Evolutionary conservation across 176 grass and related monocot genomes (phyloP).

Genomic region (Musa itinerans): DNA sequence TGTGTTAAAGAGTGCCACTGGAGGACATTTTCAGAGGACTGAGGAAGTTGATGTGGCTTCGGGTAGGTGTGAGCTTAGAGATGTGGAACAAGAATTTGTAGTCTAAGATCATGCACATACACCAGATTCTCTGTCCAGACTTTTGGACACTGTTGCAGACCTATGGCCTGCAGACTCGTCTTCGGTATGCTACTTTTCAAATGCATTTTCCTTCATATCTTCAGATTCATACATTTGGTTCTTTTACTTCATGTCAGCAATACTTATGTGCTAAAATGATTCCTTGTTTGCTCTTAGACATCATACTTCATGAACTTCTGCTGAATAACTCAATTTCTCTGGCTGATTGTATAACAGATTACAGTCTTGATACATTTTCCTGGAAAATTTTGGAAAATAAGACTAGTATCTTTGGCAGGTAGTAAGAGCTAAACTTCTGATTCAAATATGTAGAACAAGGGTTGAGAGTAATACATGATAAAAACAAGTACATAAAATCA

Average conservation of each 20-base stretch:
- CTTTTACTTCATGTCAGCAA: background rate
- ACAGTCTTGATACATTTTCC: too few species aligned
- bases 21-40: conserved; percentile 78
- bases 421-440: too few species aligned
- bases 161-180: conserved; percentile 59
- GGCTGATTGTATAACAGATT: too few species aligned
- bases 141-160: conserved; percentile 65
- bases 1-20: conserved; percentile 51
- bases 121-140: conserved; percentile 57
- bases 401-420: too few species aligned
- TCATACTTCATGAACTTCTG: too few species aligned
- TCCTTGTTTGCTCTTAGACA: too few species aligned
- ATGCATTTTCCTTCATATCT: conserved; percentile 11
- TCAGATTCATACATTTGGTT: background rate
- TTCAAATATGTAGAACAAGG: too few species aligned
- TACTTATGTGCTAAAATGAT: too few species aligned
- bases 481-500: too few species aligned
- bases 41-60: conserved; percentile 89
- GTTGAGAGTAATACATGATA: too few species aligned
- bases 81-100: conserved; percentile 87
- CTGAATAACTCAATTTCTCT: too few species aligned
- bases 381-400: too few species aligned
- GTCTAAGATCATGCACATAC: conserved; percentile 66
- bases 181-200: conserved; percentile 39
- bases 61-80: conserved; percentile 72